phyloP scores from a whole-genome alignment of 75 land plant species.

The Selaginella moellendorffii region DNA sequence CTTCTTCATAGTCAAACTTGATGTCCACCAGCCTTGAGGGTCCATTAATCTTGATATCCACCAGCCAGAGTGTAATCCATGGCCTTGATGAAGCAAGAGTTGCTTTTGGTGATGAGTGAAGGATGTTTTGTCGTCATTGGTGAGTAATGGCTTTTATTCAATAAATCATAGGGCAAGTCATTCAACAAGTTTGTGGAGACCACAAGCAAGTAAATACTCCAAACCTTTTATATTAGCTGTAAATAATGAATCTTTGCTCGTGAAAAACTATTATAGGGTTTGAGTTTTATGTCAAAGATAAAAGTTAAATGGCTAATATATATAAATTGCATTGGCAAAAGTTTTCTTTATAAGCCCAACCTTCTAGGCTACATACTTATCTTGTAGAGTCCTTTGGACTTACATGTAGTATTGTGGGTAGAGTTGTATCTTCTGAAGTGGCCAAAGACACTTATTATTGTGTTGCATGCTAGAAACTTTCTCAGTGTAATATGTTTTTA shows the following conservation, averaged over 20 bases:
- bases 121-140: too few relatives aligned
- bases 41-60: too few relatives aligned
- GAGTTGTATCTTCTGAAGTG: slow-evolving; percentile 86
- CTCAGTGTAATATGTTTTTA: slow-evolving; percentile 89
- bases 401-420: slow-evolving; percentile 98
- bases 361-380: slow-evolving; percentile 19
- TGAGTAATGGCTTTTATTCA: too few relatives aligned
- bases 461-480: slow-evolving; percentile 97
- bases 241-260: slow-evolving; percentile 20
- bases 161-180: too few relatives aligned
- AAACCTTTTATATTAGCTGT: slow-evolving; percentile 23
- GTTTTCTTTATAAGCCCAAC: slow-evolving; percentile 93
- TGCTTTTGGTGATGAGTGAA: too few relatives aligned
- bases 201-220: too few relatives aligned
- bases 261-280: slow-evolving; percentile 43
- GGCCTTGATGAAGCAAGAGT: too few relatives aligned
- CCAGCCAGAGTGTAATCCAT: too few relatives aligned
- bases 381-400: slow-evolving; percentile 91
- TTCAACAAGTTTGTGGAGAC: too few relatives aligned
- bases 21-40: too few relatives aligned
- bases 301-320: slow-evolving; percentile 79
- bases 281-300: slow-evolving; percentile 97
- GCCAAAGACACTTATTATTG: slow-evolving; percentile 96
- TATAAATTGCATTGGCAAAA: slow-evolving; percentile 93
- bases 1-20: too few relatives aligned